These are phyloP conservation scores for Trametes elegans DNA, from an alignment of 768 basidiomycete genomes.

Conservation along the genomic window DNA sequence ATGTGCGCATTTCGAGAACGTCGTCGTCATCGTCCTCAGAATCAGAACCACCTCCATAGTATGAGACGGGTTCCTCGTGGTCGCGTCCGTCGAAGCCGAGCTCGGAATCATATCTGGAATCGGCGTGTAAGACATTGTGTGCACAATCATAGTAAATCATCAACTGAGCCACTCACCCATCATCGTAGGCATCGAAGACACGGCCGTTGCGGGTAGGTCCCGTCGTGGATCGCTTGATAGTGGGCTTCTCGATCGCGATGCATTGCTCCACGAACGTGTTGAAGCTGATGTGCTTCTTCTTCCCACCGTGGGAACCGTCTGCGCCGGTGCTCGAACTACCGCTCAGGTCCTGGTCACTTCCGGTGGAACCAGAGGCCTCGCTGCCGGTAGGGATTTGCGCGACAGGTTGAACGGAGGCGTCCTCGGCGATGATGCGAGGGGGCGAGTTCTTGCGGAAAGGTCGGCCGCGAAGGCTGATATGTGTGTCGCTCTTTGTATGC, in stretches of 20 bases:
- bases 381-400: conserved; percentile 20
- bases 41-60: conserved; percentile 27
- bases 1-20: conserved; percentile 62
- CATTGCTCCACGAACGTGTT: conserved; percentile 98
- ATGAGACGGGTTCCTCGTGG: conserved; percentile 36
- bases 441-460: conserved; percentile 66
- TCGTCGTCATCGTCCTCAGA: conserved; percentile 50
- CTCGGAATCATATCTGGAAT: conserved; percentile 62
- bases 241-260: conserved; percentile 84
- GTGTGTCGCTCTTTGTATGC: conserved; percentile 89
- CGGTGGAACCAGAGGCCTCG: conserved; percentile 30
- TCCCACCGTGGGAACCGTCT: conserved; percentile 33
- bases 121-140: background rate
- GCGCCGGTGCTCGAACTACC: conserved; percentile 27
- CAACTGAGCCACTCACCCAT: conserved; percentile 51
- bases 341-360: conserved; percentile 33
- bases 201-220: conserved; percentile 17
- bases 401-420: conserved; percentile 16
- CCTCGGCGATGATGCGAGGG: conserved; percentile 51
- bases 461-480: conserved; percentile 50
- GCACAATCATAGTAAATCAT: background rate
- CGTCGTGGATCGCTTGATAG: conserved; percentile 30
- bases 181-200: conserved; percentile 43
- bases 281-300: conserved; percentile 92
- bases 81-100: conserved; percentile 52